Conservation (phyloP, 1,284 basidiomycete genomes). For the Inonotus hispidus region DNA sequence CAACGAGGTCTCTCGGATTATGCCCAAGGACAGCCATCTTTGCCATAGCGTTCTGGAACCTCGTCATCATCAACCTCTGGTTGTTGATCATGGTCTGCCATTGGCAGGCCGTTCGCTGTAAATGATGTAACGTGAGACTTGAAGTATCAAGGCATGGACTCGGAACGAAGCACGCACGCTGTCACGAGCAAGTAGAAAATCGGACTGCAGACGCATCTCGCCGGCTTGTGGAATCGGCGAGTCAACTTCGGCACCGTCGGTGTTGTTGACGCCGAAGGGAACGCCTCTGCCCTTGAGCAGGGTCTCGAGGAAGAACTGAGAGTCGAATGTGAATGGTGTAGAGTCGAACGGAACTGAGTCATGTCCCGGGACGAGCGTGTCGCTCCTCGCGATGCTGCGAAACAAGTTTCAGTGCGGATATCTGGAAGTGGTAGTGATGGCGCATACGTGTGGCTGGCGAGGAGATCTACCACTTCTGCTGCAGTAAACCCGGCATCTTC, state of each 20-base stretch:
- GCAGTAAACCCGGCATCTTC: slow-evolving; percentile 26
- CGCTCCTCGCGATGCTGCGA: slow-evolving; percentile 16
- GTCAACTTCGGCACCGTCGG: slow-evolving; percentile 10
- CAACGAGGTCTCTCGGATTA: slow-evolving; percentile 15
- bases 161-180: not conserved
- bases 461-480: slow-evolving; percentile 28
- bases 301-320: slow-evolving; percentile 20
- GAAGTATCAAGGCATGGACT: not conserved
- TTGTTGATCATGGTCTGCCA: slow-evolving; percentile 19
- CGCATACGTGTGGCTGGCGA: slow-evolving; percentile 16
- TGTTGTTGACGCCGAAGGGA: slow-evolving; percentile 11
- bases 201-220: slow-evolving; percentile 18
- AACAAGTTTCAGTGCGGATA: not conserved
- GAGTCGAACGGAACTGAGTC: slow-evolving; percentile 20
- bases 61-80: slow-evolving; percentile 18
- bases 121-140: not conserved
- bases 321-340: slow-evolving; percentile 22
- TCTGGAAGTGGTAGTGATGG: not conserved
- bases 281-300: slow-evolving; percentile 19
- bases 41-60: slow-evolving; percentile 18
- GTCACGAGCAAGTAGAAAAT: slow-evolving; percentile 20
- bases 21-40: slow-evolving; percentile 20
- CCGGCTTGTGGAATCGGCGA: slow-evolving; percentile 5
- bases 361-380: slow-evolving; percentile 18
- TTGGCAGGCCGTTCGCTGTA: slow-evolving; percentile 19